These are phyloP conservation scores for Fibroporia radiculosa DNA, from an alignment of 768 basidiomycete species.

Conservation along the genomic window DNA sequence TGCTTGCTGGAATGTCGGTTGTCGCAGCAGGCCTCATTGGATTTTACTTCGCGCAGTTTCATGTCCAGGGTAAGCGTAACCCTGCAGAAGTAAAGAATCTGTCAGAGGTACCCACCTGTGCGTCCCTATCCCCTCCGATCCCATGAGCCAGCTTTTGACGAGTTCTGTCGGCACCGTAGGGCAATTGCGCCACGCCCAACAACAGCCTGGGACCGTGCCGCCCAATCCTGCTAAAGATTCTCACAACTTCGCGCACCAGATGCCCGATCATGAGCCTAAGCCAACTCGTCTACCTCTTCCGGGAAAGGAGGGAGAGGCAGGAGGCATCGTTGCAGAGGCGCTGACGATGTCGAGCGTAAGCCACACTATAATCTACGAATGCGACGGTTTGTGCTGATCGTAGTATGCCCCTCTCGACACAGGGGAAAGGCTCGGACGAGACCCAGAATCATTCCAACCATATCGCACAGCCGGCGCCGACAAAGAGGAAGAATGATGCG, in stretches of 20 bases:
- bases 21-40: not conserved
- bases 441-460: not conserved
- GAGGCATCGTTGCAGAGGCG: not conserved
- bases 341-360: not conserved
- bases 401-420: not conserved
- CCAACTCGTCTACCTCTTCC: not conserved
- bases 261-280: not conserved
- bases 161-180: not conserved
- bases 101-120: conserved; percentile 2
- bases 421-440: not conserved
- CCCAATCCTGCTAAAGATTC: not conserved
- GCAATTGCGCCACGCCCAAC: conserved; percentile 5
- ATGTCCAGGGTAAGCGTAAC: conserved; percentile 1
- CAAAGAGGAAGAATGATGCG: not conserved
- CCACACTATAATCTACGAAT: too few relatives aligned
- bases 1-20: conserved; percentile 1
- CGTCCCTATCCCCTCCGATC: too few relatives aligned
- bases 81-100: not conserved
- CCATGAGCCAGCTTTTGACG: not conserved
- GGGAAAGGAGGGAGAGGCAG: not conserved
- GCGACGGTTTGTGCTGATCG: too few relatives aligned
- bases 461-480: not conserved
- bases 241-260: not conserved
- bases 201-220: not conserved
- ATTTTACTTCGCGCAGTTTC: conserved; percentile 3